A percentile compares a stretch with the other conserved stretches of the same genome.
These are phyloP conservation scores for Amyloporia xantha DNA, from an alignment of 768 basidiomycete species.

Conservation along the genomic window DNA sequence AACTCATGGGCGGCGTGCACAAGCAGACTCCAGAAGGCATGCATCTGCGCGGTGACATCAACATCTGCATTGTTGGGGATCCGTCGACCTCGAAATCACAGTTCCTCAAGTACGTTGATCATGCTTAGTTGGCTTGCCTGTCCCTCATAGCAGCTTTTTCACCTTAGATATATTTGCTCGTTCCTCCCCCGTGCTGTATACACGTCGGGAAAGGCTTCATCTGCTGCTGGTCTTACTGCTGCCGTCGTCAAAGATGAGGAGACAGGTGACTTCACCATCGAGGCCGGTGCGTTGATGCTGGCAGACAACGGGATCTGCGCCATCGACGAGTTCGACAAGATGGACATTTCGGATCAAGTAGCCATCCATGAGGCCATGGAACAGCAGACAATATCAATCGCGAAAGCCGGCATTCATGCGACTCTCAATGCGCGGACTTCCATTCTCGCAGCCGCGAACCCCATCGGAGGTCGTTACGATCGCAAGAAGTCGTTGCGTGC, in stretches of 20 bases:
- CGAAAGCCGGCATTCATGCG: conserved; percentile 98
- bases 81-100: conserved; percentile 98
- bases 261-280: conserved; percentile 98
- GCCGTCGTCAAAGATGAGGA: conserved; percentile 99
- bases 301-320: conserved; percentile 99
- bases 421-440: conserved; percentile 97
- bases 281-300: conserved; percentile 98
- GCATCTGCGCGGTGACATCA: conserved; percentile 97
- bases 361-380: conserved; percentile 99
- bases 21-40: conserved; percentile 96
- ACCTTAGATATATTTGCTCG: conserved; percentile 84
- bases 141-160: neutral
- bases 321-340: conserved; percentile 99
- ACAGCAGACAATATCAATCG: conserved; percentile 99
- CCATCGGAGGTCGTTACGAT: conserved; percentile 94
- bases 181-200: conserved; percentile 98
- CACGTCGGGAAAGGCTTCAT: conserved; percentile 98
- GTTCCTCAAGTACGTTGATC: conserved; percentile 81
- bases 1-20: conserved; percentile 98
- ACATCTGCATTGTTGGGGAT: conserved; percentile 97
- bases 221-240: conserved; percentile 96
- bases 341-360: conserved; percentile 98
- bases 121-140: neutral
- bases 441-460: conserved; percentile 97
- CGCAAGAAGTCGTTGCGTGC: conserved; percentile 85